Percentiles rank a stretch among this genome's conserved stretches.
phyloP scores from a whole-genome alignment of 148 eudicot species.

The Simmondsia chinensis region DNA sequence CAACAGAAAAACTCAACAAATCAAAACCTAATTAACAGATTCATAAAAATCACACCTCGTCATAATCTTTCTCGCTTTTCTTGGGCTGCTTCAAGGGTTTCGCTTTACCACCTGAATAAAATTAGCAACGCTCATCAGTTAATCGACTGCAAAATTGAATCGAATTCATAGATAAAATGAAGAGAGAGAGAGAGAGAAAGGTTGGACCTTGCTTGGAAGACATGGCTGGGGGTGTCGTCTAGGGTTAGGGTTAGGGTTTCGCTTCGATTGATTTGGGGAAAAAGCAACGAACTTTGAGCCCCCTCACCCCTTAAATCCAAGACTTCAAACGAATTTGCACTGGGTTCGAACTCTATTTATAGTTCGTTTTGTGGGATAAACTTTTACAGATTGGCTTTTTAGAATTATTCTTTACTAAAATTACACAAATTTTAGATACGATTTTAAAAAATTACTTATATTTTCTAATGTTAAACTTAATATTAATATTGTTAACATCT shows the following conservation, averaged over 20 bases:
- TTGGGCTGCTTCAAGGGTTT: constrained; percentile 96
- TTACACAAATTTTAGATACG: too few relatives aligned
- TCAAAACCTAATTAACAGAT: neutral
- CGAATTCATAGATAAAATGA: neutral
- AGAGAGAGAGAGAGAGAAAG: neutral
- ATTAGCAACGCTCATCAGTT: neutral
- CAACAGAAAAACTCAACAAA: neutral
- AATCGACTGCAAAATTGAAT: neutral
- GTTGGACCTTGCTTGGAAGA: constrained; percentile 47
- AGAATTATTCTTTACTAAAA: too few relatives aligned
- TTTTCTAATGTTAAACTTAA: too few relatives aligned
- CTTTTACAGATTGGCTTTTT: too few relatives aligned
- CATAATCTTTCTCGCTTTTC: constrained; percentile 65
- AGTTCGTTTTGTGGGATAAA: too few relatives aligned
- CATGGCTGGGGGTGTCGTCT: constrained; percentile 28
- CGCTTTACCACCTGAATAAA: constrained; percentile 61
- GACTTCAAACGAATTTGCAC: too few relatives aligned
- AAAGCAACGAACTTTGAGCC: too few relatives aligned
- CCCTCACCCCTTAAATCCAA: too few relatives aligned
- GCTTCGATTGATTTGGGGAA: too few relatives aligned
- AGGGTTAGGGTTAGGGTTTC: constrained; percentile 42
- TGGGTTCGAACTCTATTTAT: too few relatives aligned
- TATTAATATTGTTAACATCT: too few relatives aligned
- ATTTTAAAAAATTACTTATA: too few relatives aligned
- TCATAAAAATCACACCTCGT: constrained; percentile 34